Conservation (phyloP, 2,329 filamentous ascomycete genomes). For the Cryphonectria parasitica region DNA sequence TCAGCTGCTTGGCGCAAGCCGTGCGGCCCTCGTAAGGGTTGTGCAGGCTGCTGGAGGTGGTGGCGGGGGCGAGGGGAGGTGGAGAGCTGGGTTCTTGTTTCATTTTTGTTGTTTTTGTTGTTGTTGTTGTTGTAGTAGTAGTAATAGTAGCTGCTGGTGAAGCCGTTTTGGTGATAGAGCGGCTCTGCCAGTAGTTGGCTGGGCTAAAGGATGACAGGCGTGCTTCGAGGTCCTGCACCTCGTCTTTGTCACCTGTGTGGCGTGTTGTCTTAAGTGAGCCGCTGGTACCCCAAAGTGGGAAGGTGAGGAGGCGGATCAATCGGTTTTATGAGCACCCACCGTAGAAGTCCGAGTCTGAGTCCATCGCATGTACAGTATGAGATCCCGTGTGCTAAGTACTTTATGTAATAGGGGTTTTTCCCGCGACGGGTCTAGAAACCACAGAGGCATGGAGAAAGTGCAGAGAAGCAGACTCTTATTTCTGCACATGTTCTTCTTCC, state of each 20-base stretch:
- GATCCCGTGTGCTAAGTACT: neutral
- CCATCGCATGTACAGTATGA: constrained; percentile 29
- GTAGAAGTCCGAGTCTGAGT: constrained; percentile 61
- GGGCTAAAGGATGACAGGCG: constrained; percentile 56
- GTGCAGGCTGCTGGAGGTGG: constrained; percentile 43
- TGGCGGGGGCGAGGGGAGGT: constrained; percentile 6
- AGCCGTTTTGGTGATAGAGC: constrained; percentile 19
- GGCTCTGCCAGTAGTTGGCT: constrained; percentile 37
- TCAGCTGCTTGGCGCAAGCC: constrained; percentile 59
- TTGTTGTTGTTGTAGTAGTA: too few species aligned
- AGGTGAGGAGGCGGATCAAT: neutral
- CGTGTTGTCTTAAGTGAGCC: constrained; percentile 22
- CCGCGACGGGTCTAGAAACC: neutral
- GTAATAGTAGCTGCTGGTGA: neutral
- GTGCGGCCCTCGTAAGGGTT: constrained; percentile 61
- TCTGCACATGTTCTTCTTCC: neutral
- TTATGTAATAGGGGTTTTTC: neutral
- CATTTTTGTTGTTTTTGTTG: neutral
- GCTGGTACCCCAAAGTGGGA: neutral
- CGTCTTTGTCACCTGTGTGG: constrained; percentile 57
- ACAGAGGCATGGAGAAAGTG: neutral
- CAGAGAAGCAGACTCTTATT: neutral
- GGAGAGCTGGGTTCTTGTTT: constrained; percentile 3
- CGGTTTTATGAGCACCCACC: constrained; percentile 41
- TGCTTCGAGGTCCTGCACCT: constrained; percentile 51